These are phyloP conservation scores for Colletotrichum orbiculare DNA, from an alignment of 2,329 filamentous ascomycete genomes.

Conservation along the genomic window DNA sequence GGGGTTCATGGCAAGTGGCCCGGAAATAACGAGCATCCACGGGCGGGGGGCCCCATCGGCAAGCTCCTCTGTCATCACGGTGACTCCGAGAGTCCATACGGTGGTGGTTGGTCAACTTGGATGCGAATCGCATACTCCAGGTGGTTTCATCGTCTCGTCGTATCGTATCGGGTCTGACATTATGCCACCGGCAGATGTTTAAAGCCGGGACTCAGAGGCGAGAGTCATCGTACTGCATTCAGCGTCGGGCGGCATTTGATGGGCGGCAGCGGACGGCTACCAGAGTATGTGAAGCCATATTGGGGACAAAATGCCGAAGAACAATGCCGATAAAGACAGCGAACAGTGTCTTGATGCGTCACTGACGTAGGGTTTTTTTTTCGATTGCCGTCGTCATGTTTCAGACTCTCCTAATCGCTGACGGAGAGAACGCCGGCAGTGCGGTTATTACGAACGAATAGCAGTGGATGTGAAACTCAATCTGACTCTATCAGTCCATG, in stretches of 20 bases:
- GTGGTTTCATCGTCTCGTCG: conserved; percentile 10
- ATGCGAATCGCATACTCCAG: too few species aligned
- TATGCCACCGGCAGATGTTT: background rate
- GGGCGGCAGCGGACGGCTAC: too few species aligned
- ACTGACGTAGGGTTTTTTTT: conserved; percentile 1
- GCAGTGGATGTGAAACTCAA: background rate
- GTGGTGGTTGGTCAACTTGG: background rate
- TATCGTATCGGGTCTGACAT: background rate
- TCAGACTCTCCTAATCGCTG: conserved; percentile 24
- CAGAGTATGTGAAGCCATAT: too few species aligned
- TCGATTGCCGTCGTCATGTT: conserved; percentile 26
- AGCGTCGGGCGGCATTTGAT: too few species aligned
- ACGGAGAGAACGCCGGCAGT: conserved; percentile 14
- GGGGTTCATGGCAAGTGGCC: conserved; percentile 3
- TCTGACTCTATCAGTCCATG: conserved; percentile 21
- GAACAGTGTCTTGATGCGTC: background rate
- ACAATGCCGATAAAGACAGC: background rate
- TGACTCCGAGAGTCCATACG: conserved; percentile 33
- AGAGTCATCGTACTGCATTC: too few species aligned
- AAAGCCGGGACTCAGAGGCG: too few species aligned
- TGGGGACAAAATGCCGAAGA: background rate
- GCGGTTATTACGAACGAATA: background rate
- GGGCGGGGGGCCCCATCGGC: conserved; percentile 21
- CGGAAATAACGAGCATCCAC: conserved; percentile 32
- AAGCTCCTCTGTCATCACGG: conserved; percentile 35